Evolutionary conservation across 257 asterid species (phyloP), one percentile per base, ranked within the genome.

Genomic region (Solanum ossicruentum): DNA sequence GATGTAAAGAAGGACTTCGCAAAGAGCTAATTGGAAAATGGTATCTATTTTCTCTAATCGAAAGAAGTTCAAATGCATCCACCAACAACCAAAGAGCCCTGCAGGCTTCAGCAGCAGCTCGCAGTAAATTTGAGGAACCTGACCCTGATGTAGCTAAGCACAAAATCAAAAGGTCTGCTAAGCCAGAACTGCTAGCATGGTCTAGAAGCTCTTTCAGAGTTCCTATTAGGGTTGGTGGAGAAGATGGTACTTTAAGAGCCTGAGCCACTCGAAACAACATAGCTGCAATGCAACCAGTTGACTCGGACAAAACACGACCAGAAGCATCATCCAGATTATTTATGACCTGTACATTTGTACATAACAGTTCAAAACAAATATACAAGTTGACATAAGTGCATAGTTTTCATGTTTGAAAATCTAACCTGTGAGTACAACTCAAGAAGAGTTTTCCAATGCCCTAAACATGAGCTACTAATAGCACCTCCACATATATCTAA

Each of bases 51-150:
- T 87, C 88, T 92, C 88, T 91, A 73, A 73, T 81, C 81, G 91
- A 92, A 69, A 90, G 92, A 87, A 90, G 88, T 85, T 95, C 99
- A 86, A 88, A 89, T 84, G 95, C 93, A 84, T 94, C 97, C 41
- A 97, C 85, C 85, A 97, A 94, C 72, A 91, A 92, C 98, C 98
- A 94, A 88, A 90, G 89, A 61, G 93, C 97, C 88, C 94, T 88
- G 91, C 98, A 97, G 83, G 95, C 95, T 91, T 97, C 99, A 88
- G 94, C 95, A 67, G 98, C 98, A 91, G 97, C 97, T 88, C 97
- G 93, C 89, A 94, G 84, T 89, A 94, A 89, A 91, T 87, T 90
- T 84, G 98, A 93, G 67, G 99, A 94, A 83, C 98, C 98, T 87
- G 98, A 85, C 84, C 99, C 99, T 77, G 95, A 97, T 65, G 97